Conservation (phyloP, 148 eudicot species). For the Chenopodium quinoa region DNA sequence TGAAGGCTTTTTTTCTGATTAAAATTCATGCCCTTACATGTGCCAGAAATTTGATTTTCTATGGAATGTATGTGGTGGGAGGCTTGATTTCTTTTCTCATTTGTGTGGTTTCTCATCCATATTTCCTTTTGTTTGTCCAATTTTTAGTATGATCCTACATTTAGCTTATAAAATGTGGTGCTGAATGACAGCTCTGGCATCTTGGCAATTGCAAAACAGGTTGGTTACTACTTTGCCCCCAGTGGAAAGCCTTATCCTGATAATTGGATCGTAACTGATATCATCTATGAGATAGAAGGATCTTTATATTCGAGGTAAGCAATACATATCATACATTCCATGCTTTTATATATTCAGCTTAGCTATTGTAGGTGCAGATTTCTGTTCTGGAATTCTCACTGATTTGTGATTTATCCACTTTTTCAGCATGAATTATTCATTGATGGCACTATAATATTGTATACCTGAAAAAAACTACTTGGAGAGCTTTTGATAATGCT, state of each 20-base stretch:
- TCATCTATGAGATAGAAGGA: constrained; percentile 91
- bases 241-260: constrained; percentile 99
- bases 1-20: no score
- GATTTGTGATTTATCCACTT: not conserved
- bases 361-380: not conserved
- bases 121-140: not conserved
- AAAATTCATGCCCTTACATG: no score
- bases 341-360: constrained; percentile 13
- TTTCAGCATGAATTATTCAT: not conserved
- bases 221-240: constrained; percentile 97
- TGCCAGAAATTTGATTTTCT: not conserved
- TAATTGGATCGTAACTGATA: constrained; percentile 96
- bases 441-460: not conserved
- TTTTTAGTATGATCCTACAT: constrained; percentile 15
- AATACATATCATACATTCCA: constrained; percentile 2
- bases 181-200: constrained; percentile 44
- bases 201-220: constrained; percentile 68
- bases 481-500: not conserved
- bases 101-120: not conserved
- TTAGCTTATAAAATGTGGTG: constrained; percentile 29
- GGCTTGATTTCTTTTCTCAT: not conserved
- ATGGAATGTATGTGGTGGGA: not conserved
- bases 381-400: constrained; percentile 5
- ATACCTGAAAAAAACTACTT: not conserved
- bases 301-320: constrained; percentile 79